Base-by-base conservation (phyloP, 2,329 filamentous ascomycete species). In the Fusarium metavorans region DNA sequence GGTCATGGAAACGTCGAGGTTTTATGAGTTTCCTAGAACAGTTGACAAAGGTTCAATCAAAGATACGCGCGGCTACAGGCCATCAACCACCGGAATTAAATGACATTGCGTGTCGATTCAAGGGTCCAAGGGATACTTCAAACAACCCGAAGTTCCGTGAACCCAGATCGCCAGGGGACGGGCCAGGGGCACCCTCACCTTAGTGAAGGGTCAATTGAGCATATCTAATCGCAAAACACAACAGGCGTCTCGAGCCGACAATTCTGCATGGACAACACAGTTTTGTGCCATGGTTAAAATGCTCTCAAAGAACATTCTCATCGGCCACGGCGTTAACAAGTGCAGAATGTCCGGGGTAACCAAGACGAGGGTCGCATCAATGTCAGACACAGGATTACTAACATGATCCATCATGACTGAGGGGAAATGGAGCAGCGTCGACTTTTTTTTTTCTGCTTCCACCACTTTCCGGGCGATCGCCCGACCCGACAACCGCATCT, bases 401-500 rank as follows among this genome's bases (percentile, higher is more conserved):
- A 75, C 57, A 32, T 48, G 58, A 66, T 71, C 60, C 52, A 75
- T 76, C 73, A 71, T 71, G 67, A 75, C 58, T 74, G 73, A 75
- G 73, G 73, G 73, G 73, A 57, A 52, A 48, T 54, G 50, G 50
- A 43, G 56, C 41, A 37, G 39, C 50, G 41, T 68, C 37, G 48
- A 58, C 61, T 50, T 50, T 32, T 52, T 52, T 72, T 63, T 48
- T 39, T 66, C n/a, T 48, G 20, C 30, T 61, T 34, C 59, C 50
- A 69, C 66, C 64, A 60, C 43, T 52, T 72, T 48, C 63, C 77
- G 77, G 77, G 77, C 77, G 77, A 79, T 79, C 77, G 77, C 77
- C 77, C 77, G 77, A 79, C 76, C 77, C 77, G 77, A 79, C 71
- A 79, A 68, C 77, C 77, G 77, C 63, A 61, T 61, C 59, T 61